phyloP scores from a whole-genome alignment of 768 basidiomycete species.

The Mrakia frigida region DNA sequence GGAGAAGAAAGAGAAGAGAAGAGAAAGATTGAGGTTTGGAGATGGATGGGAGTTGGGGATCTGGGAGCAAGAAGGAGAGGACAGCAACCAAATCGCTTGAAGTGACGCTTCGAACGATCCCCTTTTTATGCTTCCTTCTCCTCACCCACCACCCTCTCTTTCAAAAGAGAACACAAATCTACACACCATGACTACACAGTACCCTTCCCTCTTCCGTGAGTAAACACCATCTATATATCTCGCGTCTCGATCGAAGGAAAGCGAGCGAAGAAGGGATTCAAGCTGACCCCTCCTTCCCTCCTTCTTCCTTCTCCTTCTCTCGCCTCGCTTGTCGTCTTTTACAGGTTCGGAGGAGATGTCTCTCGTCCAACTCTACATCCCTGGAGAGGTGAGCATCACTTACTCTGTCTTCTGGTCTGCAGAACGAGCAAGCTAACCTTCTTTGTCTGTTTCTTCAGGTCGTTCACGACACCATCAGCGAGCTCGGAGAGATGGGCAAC shows the following conservation, averaged over 20 bases:
- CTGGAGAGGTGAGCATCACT: slow-evolving; percentile 63
- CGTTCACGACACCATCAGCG: slow-evolving; percentile 91
- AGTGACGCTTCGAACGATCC: background rate
- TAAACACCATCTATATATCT: background rate
- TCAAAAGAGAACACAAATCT: background rate
- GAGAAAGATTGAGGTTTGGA: background rate
- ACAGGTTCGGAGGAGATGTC: slow-evolving; percentile 96
- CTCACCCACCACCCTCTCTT: background rate
- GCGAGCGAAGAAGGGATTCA: background rate
- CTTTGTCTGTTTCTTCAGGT: slow-evolving; percentile 10
- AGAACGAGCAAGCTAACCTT: background rate
- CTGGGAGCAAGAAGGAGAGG: background rate
- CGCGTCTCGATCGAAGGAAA: too few relatives aligned
- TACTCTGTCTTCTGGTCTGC: background rate
- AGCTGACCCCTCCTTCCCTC: background rate
- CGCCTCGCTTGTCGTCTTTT: background rate
- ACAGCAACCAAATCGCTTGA: background rate
- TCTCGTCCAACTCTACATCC: slow-evolving; percentile 92
- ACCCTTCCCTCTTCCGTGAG: slow-evolving; percentile 30
- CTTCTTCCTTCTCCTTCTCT: background rate
- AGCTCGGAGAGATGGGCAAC: slow-evolving; percentile 89
- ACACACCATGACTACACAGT: slow-evolving; percentile 18
- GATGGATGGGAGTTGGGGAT: background rate
- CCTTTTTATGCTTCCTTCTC: background rate
- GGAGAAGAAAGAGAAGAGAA: background rate